Evolutionary conservation across 2,329 filamentous ascomycete species (phyloP), one percentile per base, ranked within the genome.

Genomic region (Aspergillus versicolor): DNA sequence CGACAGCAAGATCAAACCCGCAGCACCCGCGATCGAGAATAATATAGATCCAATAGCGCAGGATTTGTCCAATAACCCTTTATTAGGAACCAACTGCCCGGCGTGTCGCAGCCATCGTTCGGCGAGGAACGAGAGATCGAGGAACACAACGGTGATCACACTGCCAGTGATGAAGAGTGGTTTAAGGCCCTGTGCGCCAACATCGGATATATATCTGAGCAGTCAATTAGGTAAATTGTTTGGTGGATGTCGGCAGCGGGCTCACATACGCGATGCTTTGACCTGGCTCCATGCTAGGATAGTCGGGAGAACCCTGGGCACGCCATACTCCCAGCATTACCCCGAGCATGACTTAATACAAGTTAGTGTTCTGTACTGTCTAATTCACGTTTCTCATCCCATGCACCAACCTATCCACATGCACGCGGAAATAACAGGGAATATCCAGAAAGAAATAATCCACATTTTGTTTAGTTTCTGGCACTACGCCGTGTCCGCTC

Each of bases 71-170:
- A 71, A 64, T 19, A 59, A 38, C 22, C 75, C 69, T 61, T 73
- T 85, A 75, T 97, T 96, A 61, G 85, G 88, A 2, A 88, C 85
- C 27, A 97, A 82, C 13, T 91, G 87, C 8, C 91, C 90, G 21
- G 79, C 81, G 75, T 97, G 92, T 45, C 93, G 87, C 51, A 97
- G 82, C 84, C 88, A 94, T 60, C 92, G 86, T 77, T 97, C 93
- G 13, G 88, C 79, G 52, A 89, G 74, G 70, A 99, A 94, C 24
- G 88, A 85, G 8, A 91, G 75, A 75, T 96, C 89, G 68, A 99
- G 88, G 60, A 90, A 87, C 48, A 95, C 79, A 21, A 91, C 89
- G 5, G 89, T 92, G 24, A 85, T 76, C 0, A 77, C 75, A 62
- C 79, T 80, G 58, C 84, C 84, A 37, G 82, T 77, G 60, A 88